phyloP scores from a whole-genome alignment of 352 stramenopile species.

The Phytophthora colocasiae region DNA sequence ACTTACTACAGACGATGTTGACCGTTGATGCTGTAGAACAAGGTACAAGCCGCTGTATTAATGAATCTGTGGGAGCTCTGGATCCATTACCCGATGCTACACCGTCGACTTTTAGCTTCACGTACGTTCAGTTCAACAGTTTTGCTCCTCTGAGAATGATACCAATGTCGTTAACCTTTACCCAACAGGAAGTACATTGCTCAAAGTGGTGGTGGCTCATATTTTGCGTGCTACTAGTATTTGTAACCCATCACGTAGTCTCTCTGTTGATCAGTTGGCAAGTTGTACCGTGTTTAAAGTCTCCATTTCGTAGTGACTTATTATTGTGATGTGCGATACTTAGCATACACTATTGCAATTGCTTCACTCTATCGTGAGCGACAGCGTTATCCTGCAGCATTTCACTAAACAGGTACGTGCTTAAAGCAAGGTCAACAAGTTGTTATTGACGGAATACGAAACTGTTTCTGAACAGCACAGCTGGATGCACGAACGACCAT shows the following conservation, averaged over 20 bases:
- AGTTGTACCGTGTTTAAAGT: not conserved
- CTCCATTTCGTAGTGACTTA: not conserved
- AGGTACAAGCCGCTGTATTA: slow-evolving; percentile 3
- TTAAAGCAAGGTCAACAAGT: not conserved
- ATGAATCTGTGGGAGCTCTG: slow-evolving; percentile 30
- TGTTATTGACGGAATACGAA: not conserved
- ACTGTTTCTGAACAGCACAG: slow-evolving; percentile 5
- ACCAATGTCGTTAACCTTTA: not conserved
- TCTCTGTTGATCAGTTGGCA: slow-evolving; percentile 31
- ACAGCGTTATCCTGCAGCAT: slow-evolving; percentile 33
- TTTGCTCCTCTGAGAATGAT: not conserved
- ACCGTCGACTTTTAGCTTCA: slow-evolving; percentile 8
- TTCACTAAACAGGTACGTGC: slow-evolving; percentile 28
- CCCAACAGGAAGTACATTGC: slow-evolving; percentile 10
- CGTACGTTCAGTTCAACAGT: slow-evolving; percentile 17
- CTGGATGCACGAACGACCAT: slow-evolving; percentile 22
- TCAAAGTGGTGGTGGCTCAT: slow-evolving; percentile 24
- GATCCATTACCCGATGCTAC: slow-evolving; percentile 32
- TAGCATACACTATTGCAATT: slow-evolving; percentile 32
- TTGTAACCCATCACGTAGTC: slow-evolving; percentile 1
- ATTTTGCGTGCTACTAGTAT: slow-evolving; percentile 10
- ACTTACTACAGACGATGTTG: not conserved
- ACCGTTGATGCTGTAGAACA: not conserved
- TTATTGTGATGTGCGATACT: not conserved
- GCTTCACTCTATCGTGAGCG: slow-evolving; percentile 33